Evolutionary conservation across 768 basidiomycete species (phyloP).

Genomic region (Hypholoma sublateritium): DNA sequence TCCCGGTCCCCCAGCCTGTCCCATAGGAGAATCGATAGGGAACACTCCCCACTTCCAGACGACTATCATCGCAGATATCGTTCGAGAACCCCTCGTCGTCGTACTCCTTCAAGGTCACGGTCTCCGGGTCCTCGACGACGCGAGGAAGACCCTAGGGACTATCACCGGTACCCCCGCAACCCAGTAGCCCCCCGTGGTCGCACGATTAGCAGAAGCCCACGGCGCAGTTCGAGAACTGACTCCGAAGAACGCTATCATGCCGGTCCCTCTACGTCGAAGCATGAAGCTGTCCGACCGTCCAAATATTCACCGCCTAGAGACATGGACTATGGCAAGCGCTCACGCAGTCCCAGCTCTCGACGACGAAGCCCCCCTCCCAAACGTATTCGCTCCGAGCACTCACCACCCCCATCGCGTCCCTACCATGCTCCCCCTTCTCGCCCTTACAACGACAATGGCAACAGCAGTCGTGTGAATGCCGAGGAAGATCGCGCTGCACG

Average conservation of each 20-base stretch:
- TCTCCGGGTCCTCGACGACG: constrained; percentile 39
- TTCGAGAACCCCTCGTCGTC: constrained; percentile 42
- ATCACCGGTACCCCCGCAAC: constrained; percentile 18
- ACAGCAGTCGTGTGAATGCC: constrained; percentile 15
- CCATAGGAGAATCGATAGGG: constrained; percentile 12
- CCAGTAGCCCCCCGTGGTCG: constrained; percentile 33
- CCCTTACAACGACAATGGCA: constrained; percentile 5
- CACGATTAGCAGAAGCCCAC: constrained; percentile 29
- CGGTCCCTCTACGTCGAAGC: constrained; percentile 46
- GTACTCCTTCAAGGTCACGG: constrained; percentile 39
- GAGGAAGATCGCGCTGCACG: constrained; percentile 72
- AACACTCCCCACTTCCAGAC: constrained; percentile 8
- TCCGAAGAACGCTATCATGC: constrained; percentile 31
- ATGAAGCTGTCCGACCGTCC: constrained; percentile 31
- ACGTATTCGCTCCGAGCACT: constrained; percentile 49
- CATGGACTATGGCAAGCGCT: constrained; percentile 36
- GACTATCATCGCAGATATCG: constrained; percentile 3
- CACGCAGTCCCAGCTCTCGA: constrained; percentile 36
- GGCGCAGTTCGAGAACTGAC: constrained; percentile 20
- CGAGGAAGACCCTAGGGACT: constrained; percentile 24
- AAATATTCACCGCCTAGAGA: constrained; percentile 23
- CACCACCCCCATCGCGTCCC: constrained; percentile 28
- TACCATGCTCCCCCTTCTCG: constrained; percentile 18
- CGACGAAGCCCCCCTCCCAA: constrained; percentile 37
- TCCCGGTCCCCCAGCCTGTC: constrained; percentile 23